Base-by-base conservation (phyloP, 352 stramenopile genomes). In the Phytophthora multivora region DNA sequence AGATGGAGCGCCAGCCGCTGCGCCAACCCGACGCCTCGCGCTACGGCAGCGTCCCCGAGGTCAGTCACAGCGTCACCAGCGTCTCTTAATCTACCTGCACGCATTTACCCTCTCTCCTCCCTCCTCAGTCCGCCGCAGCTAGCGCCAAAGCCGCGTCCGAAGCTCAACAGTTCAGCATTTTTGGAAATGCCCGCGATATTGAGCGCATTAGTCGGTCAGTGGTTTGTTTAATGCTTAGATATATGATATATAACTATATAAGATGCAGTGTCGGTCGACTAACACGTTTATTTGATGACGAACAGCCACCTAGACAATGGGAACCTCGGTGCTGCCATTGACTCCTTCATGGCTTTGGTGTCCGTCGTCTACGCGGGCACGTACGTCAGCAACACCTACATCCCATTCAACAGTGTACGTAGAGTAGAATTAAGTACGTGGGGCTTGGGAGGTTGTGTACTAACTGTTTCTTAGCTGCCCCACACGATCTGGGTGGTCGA, bases 361-460 rank as follows among this genome's bases (percentile, higher is more conserved):
- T 84, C 86, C 16, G 11, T 92, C 25, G 60, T 86, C 13, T 95
- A 78, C 54, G 78, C 82, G 23, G 80, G 42, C 12, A 71, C 78
- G 42, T 95, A 95, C 71, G 82, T 95, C 51, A 43, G 56, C 4
- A 91, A 89, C 63, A 95, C 86, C 16, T 95, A 95, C 60, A 84
- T 88, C 15, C 84, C 83, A 0, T 63, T 51, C 28, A 85, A 84
- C 54, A 75, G 39, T 60, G 83, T 92, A 59, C 39, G 64, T 56
- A 18, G 8, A 48, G 3, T 55, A n/a, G 28, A 16, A 16, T 36
- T 45, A 0, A 18, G 18, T 35, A 15, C 30, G 21, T 12, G 6
- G 4, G 18, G 30, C 19, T 12, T 38, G 26, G 15, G 4, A 30
- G 5, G 36, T 15, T 50, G 28, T 30, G 50, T 51, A 31, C 13